These are phyloP conservation scores for Strombidium stylifer DNA, from an alignment of 73 alveolate species.

Conservation along the genomic window DNA sequence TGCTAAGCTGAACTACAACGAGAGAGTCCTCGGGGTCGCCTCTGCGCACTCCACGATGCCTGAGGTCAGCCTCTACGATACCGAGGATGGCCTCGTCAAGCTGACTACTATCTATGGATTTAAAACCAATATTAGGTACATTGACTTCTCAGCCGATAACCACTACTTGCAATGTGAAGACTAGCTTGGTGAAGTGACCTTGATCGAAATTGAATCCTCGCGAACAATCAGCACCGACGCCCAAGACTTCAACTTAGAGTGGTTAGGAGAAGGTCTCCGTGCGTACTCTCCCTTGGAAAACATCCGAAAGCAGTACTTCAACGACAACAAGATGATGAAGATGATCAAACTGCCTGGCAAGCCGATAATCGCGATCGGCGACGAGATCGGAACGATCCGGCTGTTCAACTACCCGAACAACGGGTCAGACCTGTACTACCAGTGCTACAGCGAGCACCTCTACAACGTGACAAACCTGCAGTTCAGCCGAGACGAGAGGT, in stretches of 20 bases:
- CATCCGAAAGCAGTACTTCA: slow-evolving; percentile 84
- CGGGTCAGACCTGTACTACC: slow-evolving; percentile 71
- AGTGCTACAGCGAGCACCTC: slow-evolving; percentile 90
- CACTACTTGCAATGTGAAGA: slow-evolving; percentile 78
- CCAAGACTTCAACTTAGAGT: slow-evolving; percentile 87
- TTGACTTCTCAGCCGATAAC: slow-evolving; percentile 83
- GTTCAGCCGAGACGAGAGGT: slow-evolving; percentile 72
- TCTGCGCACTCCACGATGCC: slow-evolving; percentile 69
- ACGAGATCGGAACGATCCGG: slow-evolving; percentile 90
- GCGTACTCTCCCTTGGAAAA: slow-evolving; percentile 79
- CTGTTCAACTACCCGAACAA: slow-evolving; percentile 75
- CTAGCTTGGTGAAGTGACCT: slow-evolving; percentile 64
- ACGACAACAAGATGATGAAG: slow-evolving; percentile 74
- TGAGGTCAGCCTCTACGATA: slow-evolving; percentile 63
- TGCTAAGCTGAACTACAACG: slow-evolving; percentile 55
- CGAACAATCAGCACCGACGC: slow-evolving; percentile 57
- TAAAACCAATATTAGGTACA: slow-evolving; percentile 63
- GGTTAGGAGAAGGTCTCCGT: slow-evolving; percentile 96
- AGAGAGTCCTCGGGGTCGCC: slow-evolving; percentile 66
- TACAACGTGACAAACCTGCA: slow-evolving; percentile 61
- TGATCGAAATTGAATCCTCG: slow-evolving; percentile 64
- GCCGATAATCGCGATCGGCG: slow-evolving; percentile 89
- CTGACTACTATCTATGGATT: slow-evolving; percentile 61
- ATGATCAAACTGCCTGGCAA: slow-evolving; percentile 79
- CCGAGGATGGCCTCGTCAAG: slow-evolving; percentile 65